Evolutionary conservation across 148 eudicot genomes (phyloP), one percentile per base, ranked within the genome.

Genomic region (Chenopodium formosanum): DNA sequence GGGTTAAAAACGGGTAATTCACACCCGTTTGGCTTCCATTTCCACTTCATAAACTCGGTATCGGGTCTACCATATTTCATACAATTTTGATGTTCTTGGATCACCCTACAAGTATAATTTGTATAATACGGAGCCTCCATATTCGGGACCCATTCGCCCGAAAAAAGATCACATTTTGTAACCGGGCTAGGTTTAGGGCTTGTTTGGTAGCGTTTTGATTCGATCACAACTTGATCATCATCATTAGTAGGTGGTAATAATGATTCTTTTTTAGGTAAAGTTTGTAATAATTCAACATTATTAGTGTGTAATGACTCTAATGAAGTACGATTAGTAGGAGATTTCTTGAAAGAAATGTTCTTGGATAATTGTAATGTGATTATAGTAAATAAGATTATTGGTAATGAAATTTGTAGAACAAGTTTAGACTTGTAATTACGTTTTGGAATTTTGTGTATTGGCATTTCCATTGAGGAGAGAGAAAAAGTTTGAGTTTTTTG

Each of bases 111-210:
- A 9, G 86, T 86, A 0, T 73, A 56, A 50, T 86, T 85, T 27
- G 90, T 88, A 32, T 90, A 90, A 50, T 88, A 90, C n/a, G 92
- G 92, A 19, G 87, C 92, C 17, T 89, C 86, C 58, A 84, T 85
- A 58, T 90, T 81, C 17, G 85, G 89, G 2, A 90, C 87, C 94
- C 94, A 91, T 27, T 90, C 92, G 1, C 94, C 94, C 27, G 86
- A 80, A 56, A 85, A 90, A 0, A 90, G 71, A 75, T 91, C 93
- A 23, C 94, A 91, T 68, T 86, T 77, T 60, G 83, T 23, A 9
- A 50, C 3, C 13, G 14, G 14, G 12, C 3, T 50, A 40, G 44
- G 44, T 40, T 40, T 40, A 40, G 44, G 44, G 44, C 44, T 40
- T 40, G 44, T 6, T 40, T 40, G 7, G 1, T 40, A 40, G 7